phyloP scores from a whole-genome alignment of 2,329 filamentous ascomycete species.

The Nigrospora sphaerica region DNA sequence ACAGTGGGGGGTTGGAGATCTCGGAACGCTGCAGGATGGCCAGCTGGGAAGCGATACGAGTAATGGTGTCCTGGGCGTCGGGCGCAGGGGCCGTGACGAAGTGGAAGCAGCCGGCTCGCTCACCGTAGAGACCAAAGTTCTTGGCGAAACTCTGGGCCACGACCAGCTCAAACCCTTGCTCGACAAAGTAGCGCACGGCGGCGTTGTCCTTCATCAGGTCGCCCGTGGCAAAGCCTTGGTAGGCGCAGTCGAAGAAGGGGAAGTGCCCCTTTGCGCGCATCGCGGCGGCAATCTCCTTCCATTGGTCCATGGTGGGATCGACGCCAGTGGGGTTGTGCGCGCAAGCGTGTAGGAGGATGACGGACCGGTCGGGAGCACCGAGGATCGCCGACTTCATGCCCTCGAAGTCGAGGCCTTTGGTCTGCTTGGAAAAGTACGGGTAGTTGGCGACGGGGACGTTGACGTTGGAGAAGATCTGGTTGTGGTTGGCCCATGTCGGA shows the following conservation, averaged over 20 bases:
- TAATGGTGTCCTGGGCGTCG: constrained; percentile 54
- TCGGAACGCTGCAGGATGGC: constrained; percentile 93
- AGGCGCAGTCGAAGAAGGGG: constrained; percentile 97
- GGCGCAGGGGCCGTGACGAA: constrained; percentile 69
- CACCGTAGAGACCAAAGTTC: constrained; percentile 95
- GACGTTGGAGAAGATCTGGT: constrained; percentile 96
- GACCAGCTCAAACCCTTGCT: constrained; percentile 82
- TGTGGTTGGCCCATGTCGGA: constrained; percentile 98
- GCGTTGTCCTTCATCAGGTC: constrained; percentile 78
- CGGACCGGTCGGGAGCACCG: constrained; percentile 67
- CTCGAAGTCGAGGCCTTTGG: constrained; percentile 84
- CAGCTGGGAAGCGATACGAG: constrained; percentile 76
- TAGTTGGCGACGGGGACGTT: constrained; percentile 71
- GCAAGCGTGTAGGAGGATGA: constrained; percentile 90
- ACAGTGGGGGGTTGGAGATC: constrained; percentile 94
- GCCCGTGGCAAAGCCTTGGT: constrained; percentile 95
- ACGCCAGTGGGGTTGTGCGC: constrained; percentile 98
- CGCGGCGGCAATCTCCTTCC: constrained; percentile 78
- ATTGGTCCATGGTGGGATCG: constrained; percentile 88
- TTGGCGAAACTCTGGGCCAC: constrained; percentile 95
- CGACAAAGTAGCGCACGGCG: constrained; percentile 90
- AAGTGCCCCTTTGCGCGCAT: constrained; percentile 78
- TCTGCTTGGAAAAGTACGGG: constrained; percentile 87
- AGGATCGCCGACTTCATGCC: constrained; percentile 72
- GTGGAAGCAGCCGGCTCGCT: constrained; percentile 95